Evolutionary conservation across 2,329 filamentous ascomycete species (phyloP).

Genomic region (Xylaria sp.): DNA sequence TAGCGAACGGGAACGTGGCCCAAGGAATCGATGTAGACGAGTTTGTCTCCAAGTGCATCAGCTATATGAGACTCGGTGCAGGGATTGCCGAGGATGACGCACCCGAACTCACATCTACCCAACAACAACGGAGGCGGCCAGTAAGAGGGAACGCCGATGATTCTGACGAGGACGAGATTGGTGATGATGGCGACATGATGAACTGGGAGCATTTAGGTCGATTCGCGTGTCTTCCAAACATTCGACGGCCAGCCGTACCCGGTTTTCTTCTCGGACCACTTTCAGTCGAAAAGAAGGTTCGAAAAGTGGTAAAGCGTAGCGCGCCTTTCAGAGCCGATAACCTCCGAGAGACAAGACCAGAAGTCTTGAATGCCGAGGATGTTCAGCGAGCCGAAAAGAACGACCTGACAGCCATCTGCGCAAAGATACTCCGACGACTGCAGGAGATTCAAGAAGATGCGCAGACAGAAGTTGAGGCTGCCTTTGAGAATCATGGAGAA

Average conservation of each 20-base stretch:
- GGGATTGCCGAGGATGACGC: slow-evolving; percentile 64
- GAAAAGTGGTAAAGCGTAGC: slow-evolving; percentile 76
- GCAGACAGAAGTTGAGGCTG: slow-evolving; percentile 58
- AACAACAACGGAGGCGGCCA: slow-evolving; percentile 57
- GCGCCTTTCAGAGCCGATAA: slow-evolving; percentile 76
- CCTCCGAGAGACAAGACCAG: slow-evolving; percentile 77
- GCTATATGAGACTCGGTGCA: slow-evolving; percentile 80
- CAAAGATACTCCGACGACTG: slow-evolving; percentile 75
- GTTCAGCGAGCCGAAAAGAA: slow-evolving; percentile 80
- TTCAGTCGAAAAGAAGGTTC: slow-evolving; percentile 85
- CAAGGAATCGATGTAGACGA: slow-evolving; percentile 89
- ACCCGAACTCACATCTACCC: slow-evolving; percentile 62
- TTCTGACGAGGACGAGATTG: slow-evolving; percentile 73
- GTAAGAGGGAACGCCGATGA: slow-evolving; percentile 57
- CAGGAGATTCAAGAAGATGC: slow-evolving; percentile 59
- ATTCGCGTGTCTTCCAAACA: slow-evolving; percentile 78
- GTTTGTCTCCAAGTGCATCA: slow-evolving; percentile 89
- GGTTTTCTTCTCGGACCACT: slow-evolving; percentile 90
- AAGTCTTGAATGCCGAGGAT: slow-evolving; percentile 80
- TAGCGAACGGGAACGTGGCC: slow-evolving; percentile 77
- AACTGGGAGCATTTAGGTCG: slow-evolving; percentile 89
- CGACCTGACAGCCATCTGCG: slow-evolving; percentile 82
- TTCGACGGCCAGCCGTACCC: slow-evolving; percentile 78
- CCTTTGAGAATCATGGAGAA: slow-evolving; percentile 59
- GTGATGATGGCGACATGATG: slow-evolving; percentile 78